phyloP scores from a whole-genome alignment of 2,329 filamentous ascomycete species.

The Neofusicoccum kwambonambiense region DNA sequence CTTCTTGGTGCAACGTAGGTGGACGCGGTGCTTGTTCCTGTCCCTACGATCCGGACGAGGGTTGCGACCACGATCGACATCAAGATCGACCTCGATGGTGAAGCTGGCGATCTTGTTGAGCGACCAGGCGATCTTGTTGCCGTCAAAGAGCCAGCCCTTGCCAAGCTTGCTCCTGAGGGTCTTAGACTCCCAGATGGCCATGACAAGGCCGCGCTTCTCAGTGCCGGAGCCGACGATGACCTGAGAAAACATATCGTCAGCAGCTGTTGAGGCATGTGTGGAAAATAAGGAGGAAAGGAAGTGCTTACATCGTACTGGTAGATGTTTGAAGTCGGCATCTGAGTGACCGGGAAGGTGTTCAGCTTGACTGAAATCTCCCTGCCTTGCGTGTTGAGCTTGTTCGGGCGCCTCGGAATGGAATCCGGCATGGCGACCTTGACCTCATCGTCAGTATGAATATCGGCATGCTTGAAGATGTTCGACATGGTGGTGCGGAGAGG shows the following conservation, averaged over 20 bases:
- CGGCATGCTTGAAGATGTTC: not conserved
- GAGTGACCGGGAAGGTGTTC: slow-evolving; percentile 72
- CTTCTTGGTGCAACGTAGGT: slow-evolving; percentile 62
- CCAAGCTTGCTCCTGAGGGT: slow-evolving; percentile 57
- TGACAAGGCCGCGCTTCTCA: slow-evolving; percentile 66
- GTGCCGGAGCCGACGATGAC: slow-evolving; percentile 63
- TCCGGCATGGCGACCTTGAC: slow-evolving; percentile 27
- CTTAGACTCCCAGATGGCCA: slow-evolving; percentile 72
- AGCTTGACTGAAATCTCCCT: slow-evolving; percentile 47
- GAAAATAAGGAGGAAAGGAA: not conserved
- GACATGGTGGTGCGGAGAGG: not conserved
- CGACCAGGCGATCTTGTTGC: slow-evolving; percentile 78
- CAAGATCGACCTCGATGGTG: slow-evolving; percentile 66
- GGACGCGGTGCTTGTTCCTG: slow-evolving; percentile 58
- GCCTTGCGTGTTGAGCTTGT: slow-evolving; percentile 40
- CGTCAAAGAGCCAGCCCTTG: slow-evolving; percentile 72
- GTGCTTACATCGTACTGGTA: slow-evolving; percentile 81
- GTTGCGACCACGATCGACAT: slow-evolving; percentile 57
- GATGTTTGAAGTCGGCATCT: slow-evolving; percentile 61
- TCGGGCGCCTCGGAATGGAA: slow-evolving; percentile 35
- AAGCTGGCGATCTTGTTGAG: slow-evolving; percentile 27
- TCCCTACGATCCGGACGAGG: slow-evolving; percentile 20
- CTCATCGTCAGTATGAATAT: not conserved
- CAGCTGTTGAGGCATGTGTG: slow-evolving; percentile 6
- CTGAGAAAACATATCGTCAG: slow-evolving; percentile 42